Conservation (phyloP, 2,329 filamentous ascomycete species). For the Beauveria scarabaeidicola region DNA sequence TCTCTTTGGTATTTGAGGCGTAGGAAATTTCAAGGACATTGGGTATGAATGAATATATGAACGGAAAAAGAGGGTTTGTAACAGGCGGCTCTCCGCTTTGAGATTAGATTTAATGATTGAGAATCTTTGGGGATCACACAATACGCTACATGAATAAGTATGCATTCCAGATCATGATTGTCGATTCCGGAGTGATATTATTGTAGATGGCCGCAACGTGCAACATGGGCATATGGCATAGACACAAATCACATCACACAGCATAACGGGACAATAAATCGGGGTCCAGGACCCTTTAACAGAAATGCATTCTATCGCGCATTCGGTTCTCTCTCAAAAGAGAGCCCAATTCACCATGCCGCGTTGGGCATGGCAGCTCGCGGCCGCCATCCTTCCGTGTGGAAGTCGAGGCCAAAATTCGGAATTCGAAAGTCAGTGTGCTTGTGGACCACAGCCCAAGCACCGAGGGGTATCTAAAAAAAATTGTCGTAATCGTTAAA, state of each 20-base stretch:
- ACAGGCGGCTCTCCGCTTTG: no score
- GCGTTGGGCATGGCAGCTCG: background rate
- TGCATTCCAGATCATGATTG: background rate
- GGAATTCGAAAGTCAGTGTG: background rate
- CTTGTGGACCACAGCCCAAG: background rate
- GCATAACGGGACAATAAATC: slow-evolving; percentile 5
- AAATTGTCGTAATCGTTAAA: background rate
- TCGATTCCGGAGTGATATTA: background rate
- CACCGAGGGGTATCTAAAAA: background rate
- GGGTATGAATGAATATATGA: background rate
- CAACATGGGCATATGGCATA: background rate
- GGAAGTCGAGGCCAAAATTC: background rate
- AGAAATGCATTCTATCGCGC: slow-evolving; percentile 8
- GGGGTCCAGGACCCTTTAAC: slow-evolving; percentile 8
- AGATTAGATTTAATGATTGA: background rate
- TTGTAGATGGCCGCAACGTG: no score
- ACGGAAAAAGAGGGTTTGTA: background rate
- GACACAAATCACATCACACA: background rate
- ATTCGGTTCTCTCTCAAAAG: background rate
- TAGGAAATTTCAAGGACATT: slow-evolving; percentile 18
- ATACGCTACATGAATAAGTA: background rate
- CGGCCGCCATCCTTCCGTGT: background rate
- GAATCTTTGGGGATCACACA: background rate
- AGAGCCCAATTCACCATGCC: background rate
- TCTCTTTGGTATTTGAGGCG: slow-evolving; percentile 59